Evolutionary conservation across 75 land plant genomes (phyloP), one percentile per base, ranked within the genome.

Genomic region (Azolla pinnata): DNA sequence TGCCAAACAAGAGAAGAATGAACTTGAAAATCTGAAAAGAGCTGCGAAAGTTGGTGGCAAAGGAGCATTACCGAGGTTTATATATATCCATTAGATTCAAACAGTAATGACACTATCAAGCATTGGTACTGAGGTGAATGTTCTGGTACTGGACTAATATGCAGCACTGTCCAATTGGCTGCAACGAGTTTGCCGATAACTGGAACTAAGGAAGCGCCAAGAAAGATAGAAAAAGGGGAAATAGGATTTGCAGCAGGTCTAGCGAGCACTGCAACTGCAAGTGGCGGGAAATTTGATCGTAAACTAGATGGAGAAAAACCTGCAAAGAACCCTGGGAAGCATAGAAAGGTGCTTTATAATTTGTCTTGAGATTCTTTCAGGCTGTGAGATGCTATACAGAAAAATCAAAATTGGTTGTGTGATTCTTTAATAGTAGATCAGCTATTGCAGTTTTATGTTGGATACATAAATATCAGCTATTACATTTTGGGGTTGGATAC

Each of bases 281-380:
- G 99, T 62, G 85, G 84, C 57, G 99, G 99, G 3, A 95, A 95
- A 77, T 95, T 95, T 57, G 99, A 95, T 71, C 78, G 77, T 62
- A 95, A 86, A 69, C 64, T 86, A 23, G 74, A 76, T 0, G 99
- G 99, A 60, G 99, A 95, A 60, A 95, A 95, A 58, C 77, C 81
- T 53, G 69, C 80, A 27, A 90, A 95, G 67, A 76, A 86, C 45
- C 19, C 74, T 60, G 92, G 97, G 27, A 95, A 95, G 59, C 75
- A 76, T 63, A 72, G 99, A 18, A 95, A 89, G 97, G 99, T 95
- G n/a, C n/a, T n/a, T n/a, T 50, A 0, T 65, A 7, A 24, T 33
- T 30, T 47, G n/a, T 29, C 64, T 1, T 9, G 17, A 38, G 4
- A 20, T 62, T 35, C 19, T 18, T 23, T 54, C 19, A 1, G 1